Base-by-base conservation (phyloP, 805 yeast species). In the Candida nitratophila region DNA sequence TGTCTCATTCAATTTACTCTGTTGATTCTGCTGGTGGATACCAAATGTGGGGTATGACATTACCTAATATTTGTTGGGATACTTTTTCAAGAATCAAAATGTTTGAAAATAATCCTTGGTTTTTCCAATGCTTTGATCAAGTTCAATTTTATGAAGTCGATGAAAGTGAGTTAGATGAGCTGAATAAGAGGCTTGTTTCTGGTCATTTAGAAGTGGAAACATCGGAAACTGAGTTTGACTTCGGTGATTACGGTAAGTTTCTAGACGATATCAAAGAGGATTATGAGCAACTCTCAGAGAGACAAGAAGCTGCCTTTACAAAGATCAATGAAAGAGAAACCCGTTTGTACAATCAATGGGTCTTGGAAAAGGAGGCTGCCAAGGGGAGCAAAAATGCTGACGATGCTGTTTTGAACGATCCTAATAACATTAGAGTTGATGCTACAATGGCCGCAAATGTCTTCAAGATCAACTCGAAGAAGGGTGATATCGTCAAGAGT, bases 1-100 rank as follows among this genome's bases (percentile, higher is more conserved):
- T 85, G 86, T 93, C 89, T 74, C 90, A 91, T 97, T 91, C 98
- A 70, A 90, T 91, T 54, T 91, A 91, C 66, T 88, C 98, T 30
- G 89, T 91, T 91, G 95, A 88, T 52, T 88, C 96, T 24, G 98
- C 99, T 39, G 99, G 99, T 68, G 99, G 99, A 27, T 91, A 91
- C 67, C 98, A 91, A 69, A 75, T 91, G 55, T 90, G 89, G 49
- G 99, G 98, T 45, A 79, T 98, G 60, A 91, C 99, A 10, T 81
- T 93, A 51, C 98, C 98, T 43, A 90, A 68, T 74, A 90, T 55
- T 74, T 86, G 29, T 70, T 93, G 50, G 93, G 89, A 35, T 65
- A 70, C 22, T 88, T 82, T 53, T 64, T 76, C 22, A 62, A 71
- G 27, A 73, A 71, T 9, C 59, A 51, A 48, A 70, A 65, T 35